Evolutionary conservation across 2,329 filamentous ascomycete genomes (phyloP).

Genomic region (Fusarium sp.): DNA sequence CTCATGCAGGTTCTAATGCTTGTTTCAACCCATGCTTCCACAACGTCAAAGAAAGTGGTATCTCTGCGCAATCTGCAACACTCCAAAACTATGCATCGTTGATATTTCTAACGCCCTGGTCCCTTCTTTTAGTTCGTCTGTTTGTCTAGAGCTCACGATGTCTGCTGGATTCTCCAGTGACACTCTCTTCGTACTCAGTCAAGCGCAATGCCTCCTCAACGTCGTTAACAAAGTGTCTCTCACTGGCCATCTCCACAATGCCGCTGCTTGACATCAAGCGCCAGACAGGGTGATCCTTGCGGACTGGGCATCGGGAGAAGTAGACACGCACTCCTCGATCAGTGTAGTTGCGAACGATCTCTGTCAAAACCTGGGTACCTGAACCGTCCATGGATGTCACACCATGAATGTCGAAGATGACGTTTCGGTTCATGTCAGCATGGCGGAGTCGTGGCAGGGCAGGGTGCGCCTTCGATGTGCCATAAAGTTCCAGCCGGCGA

Average conservation of each 20-base stretch:
- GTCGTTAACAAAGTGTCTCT: constrained; percentile 80
- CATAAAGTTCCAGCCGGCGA: constrained; percentile 86
- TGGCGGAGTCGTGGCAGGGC: constrained; percentile 82
- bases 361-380: constrained; percentile 87
- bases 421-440: constrained; percentile 85
- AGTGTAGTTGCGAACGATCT: constrained; percentile 87
- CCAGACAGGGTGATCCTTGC: constrained; percentile 69
- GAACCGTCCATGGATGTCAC: constrained; percentile 95
- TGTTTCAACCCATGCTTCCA: constrained; percentile 1
- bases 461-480: constrained; percentile 85
- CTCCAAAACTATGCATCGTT: not conserved
- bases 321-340: constrained; percentile 80
- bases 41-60: constrained; percentile 23
- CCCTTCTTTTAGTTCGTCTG: not conserved
- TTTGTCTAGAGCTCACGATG: constrained; percentile 7
- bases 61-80: constrained; percentile 5
- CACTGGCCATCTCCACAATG: constrained; percentile 84
- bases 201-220: constrained; percentile 86
- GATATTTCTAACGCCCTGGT: not conserved
- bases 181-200: constrained; percentile 76
- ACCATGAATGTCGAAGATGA: constrained; percentile 98
- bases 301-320: constrained; percentile 69
- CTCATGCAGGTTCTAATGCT: constrained; percentile 8
- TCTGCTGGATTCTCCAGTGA: constrained; percentile 43
- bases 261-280: constrained; percentile 79